A percentile compares a stretch with the other conserved stretches of the same genome.
Evolutionary conservation across 345 rosid genomes (phyloP).

Genomic region (Cardamine occulta): DNA sequence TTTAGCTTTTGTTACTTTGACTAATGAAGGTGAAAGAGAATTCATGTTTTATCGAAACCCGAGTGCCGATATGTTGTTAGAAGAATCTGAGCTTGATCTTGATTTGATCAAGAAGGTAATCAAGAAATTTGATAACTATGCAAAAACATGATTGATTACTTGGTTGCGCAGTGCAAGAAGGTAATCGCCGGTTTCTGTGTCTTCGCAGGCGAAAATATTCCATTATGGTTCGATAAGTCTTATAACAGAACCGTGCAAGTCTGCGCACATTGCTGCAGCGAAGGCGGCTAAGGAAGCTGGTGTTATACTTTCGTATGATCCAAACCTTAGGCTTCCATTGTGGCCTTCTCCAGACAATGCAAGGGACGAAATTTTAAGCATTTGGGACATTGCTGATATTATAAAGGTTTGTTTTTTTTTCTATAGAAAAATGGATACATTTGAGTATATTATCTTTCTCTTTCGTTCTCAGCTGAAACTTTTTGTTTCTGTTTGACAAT

Average conservation of each 20-base stretch:
- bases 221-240: conserved; percentile 98
- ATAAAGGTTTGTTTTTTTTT: conserved; percentile 60
- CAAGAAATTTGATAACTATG: background rate
- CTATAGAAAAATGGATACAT: background rate
- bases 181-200: background rate
- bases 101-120: conserved; percentile 81
- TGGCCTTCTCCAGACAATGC: conserved; percentile 92
- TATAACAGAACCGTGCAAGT: conserved; percentile 93
- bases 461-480: conserved; percentile 12
- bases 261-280: conserved; percentile 91
- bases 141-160: background rate
- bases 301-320: conserved; percentile 81
- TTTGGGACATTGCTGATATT: conserved; percentile 89
- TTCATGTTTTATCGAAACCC: conserved; percentile 99
- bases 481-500: conserved; percentile 14
- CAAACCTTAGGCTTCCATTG: conserved; percentile 92
- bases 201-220: conserved; percentile 78
- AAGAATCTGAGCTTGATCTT: conserved; percentile 80
- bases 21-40: conserved; percentile 89
- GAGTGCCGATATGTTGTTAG: conserved; percentile 94
- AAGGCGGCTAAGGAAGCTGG: conserved; percentile 96
- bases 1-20: conserved; percentile 88
- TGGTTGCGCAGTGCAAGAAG: too few species aligned
- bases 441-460: background rate
- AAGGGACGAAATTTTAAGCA: conserved; percentile 79